A percentile compares a stretch with the other conserved stretches of the same genome.
Conservation (phyloP, 805 yeast species). For the Wickerhamomyces bovis region DNA sequence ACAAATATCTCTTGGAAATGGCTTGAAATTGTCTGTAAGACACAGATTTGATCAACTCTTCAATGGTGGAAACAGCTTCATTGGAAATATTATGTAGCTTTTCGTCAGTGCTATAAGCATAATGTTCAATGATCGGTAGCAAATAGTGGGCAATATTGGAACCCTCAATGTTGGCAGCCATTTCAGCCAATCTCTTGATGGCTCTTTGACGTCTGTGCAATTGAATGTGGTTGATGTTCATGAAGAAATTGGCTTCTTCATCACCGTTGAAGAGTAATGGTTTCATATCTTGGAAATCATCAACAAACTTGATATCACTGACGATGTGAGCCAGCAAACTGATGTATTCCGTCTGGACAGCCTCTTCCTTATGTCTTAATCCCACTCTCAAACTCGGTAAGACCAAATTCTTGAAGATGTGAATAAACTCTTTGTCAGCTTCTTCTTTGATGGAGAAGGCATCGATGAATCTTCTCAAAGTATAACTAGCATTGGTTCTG, state of each 20-base stretch:
- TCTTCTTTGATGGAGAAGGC: slow-evolving; percentile 20
- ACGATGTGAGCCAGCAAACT: slow-evolving; percentile 61
- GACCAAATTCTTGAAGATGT: slow-evolving; percentile 44
- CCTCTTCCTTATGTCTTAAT: slow-evolving; percentile 52
- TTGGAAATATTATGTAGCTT: slow-evolving; percentile 55
- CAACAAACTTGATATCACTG: slow-evolving; percentile 33
- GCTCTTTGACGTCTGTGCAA: slow-evolving; percentile 83
- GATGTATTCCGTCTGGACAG: slow-evolving; percentile 66
- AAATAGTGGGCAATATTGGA: slow-evolving; percentile 70
- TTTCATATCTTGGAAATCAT: slow-evolving; percentile 61
- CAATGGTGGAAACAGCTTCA: slow-evolving; percentile 61
- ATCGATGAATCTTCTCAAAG: slow-evolving; percentile 62
- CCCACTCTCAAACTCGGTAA: slow-evolving; percentile 67
- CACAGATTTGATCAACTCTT: slow-evolving; percentile 48
- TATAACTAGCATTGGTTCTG: slow-evolving; percentile 67
- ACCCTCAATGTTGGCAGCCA: slow-evolving; percentile 41
- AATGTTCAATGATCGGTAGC: slow-evolving; percentile 80
- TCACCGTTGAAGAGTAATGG: slow-evolving; percentile 58
- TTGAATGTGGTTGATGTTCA: slow-evolving; percentile 77
- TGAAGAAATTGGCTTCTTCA: slow-evolving; percentile 78
- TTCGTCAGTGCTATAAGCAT: slow-evolving; percentile 55
- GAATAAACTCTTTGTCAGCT: slow-evolving; percentile 27
- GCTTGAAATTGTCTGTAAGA: slow-evolving; percentile 82
- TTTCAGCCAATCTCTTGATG: slow-evolving; percentile 52
- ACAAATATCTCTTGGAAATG: slow-evolving; percentile 60